Conservation (phyloP, 331 rosid species). For the Acacia pycnantha region DNA sequence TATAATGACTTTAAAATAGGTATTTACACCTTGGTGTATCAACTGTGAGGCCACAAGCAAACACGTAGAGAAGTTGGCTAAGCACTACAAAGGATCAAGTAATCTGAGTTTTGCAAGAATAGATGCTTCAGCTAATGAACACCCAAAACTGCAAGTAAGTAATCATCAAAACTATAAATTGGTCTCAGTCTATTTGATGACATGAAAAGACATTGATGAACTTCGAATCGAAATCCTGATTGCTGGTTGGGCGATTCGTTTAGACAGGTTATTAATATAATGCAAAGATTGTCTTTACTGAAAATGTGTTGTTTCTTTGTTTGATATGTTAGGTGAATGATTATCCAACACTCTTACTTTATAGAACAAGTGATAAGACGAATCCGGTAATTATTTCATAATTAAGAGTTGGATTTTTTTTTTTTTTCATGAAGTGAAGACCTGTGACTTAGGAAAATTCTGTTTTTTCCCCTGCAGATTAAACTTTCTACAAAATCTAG, state of each 20-base stretch:
- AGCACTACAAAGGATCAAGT: slow-evolving; percentile 77
- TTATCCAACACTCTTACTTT: slow-evolving; percentile 77
- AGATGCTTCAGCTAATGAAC: slow-evolving; percentile 83
- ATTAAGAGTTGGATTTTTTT: slow-evolving; percentile 8
- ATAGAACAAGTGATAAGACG: slow-evolving; percentile 53
- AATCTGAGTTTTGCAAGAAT: slow-evolving; percentile 62
- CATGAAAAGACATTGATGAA: background rate
- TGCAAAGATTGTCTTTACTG: slow-evolving; percentile 22
- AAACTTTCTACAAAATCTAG: slow-evolving; percentile 66
- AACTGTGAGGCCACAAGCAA: slow-evolving; percentile 75
- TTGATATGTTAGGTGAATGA: slow-evolving; percentile 57
- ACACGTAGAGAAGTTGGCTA: slow-evolving; percentile 82
- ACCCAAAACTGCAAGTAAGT: slow-evolving; percentile 79
- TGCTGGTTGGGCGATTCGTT: background rate
- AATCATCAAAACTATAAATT: background rate
- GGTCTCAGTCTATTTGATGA: slow-evolving; percentile 2
- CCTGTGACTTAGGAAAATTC: background rate
- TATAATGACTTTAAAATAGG: slow-evolving; percentile 50
- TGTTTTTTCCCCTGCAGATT: slow-evolving; percentile 50
- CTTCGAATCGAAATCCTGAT: slow-evolving; percentile 2
- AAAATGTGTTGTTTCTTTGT: slow-evolving; percentile 15
- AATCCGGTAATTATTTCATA: slow-evolving; percentile 45
- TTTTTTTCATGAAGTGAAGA: background rate
- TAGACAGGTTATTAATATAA: slow-evolving; percentile 4
- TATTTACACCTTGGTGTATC: slow-evolving; percentile 87